A percentile compares a stretch with the other conserved stretches of the same genome.
Conservation (phyloP, 2,329 filamentous ascomycete genomes). For the Xylaria sp. region DNA sequence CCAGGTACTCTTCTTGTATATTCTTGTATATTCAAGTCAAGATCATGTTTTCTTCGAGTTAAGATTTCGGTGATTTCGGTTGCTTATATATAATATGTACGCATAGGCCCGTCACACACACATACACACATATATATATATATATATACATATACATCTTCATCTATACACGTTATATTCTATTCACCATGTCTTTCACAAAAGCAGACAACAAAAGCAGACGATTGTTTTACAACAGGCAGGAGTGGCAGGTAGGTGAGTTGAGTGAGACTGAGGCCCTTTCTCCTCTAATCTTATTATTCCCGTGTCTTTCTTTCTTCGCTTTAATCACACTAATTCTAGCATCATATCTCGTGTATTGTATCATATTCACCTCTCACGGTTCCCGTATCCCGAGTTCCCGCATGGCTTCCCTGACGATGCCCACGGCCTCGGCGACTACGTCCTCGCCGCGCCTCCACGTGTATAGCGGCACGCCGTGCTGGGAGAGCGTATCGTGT, state of each 20-base stretch:
- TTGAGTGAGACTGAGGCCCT: neutral
- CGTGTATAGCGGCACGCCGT: constrained; percentile 75
- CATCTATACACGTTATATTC: neutral
- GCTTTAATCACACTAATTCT: neutral
- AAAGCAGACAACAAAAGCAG: neutral
- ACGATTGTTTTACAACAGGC: neutral
- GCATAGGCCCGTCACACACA: neutral
- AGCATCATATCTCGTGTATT: neutral
- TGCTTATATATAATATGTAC: neutral
- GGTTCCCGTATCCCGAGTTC: constrained; percentile 51
- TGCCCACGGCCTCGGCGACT: constrained; percentile 70
- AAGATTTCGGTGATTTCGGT: neutral
- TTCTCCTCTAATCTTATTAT: too few species aligned
- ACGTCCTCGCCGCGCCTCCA: constrained; percentile 81
- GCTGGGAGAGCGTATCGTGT: constrained; percentile 67
- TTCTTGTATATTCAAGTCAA: neutral
- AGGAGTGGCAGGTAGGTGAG: neutral
- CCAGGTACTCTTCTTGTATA: neutral
- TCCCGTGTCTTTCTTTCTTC: too few species aligned
- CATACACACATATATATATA: too few species aligned
- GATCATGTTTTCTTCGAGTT: neutral
- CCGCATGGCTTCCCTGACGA: constrained; percentile 67
- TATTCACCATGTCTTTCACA: neutral
- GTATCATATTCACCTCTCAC: neutral
- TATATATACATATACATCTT: neutral